These are phyloP conservation scores for Pichia deserticola DNA, from an alignment of 805 yeast species.

Conservation along the genomic window DNA sequence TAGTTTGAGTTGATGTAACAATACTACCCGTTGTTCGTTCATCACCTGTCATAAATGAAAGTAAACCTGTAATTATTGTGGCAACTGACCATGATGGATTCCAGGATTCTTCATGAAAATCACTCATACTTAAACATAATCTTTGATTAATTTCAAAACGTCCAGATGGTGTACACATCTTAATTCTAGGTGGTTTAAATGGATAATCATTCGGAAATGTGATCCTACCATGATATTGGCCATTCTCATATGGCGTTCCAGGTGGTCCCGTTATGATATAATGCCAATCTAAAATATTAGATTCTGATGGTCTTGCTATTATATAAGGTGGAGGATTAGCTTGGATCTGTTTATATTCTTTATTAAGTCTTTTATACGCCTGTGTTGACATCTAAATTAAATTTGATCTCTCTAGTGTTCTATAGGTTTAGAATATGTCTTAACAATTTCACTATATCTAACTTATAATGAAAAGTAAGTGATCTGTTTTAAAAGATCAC, in stretches of 20 bases:
- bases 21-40: conserved; percentile 84
- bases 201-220: conserved; percentile 83
- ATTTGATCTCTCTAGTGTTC: no score
- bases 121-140: conserved; percentile 86
- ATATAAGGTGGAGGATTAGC: conserved; percentile 82
- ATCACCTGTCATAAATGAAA: conserved; percentile 87
- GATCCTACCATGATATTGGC: conserved; percentile 86
- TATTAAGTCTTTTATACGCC: conserved; percentile 45
- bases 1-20: conserved; percentile 50
- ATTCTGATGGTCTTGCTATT: conserved; percentile 78
- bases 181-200: conserved; percentile 83
- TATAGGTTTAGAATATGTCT: no score
- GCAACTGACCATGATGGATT: conserved; percentile 94
- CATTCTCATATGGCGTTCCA: conserved; percentile 75
- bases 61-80: conserved; percentile 77
- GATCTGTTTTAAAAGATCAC: no score
- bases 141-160: conserved; percentile 75
- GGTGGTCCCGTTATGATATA: conserved; percentile 90
- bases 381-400: conserved; percentile 23
- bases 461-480: no score
- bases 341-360: conserved; percentile 72
- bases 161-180: conserved; percentile 87
- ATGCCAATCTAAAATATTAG: conserved; percentile 89
- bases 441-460: no score
- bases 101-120: conserved; percentile 92